Base-by-base conservation (phyloP, 371 early-diverging fungal genomes). In the Mucor sp. region DNA sequence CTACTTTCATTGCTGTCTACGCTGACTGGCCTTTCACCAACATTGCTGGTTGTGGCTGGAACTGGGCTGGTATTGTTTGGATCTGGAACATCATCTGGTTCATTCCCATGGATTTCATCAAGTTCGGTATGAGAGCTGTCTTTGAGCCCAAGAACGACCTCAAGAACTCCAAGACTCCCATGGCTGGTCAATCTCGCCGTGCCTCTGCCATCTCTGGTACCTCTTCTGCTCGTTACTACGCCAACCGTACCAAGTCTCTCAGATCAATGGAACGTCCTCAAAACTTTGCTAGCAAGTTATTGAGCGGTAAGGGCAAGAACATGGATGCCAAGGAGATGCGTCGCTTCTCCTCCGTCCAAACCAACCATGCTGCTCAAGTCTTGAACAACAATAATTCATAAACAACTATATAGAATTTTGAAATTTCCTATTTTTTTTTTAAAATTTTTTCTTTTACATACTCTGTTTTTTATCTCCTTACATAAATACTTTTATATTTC, bases 61-160 rank as follows among this genome's bases (percentile, higher is more conserved):
- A 77, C 37, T 27, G 66, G 66, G 87, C 80, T 59, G 86, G 86
- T 72, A 87, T 86, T 67, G 89, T 86, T 71, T 91, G 91, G 91
- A 83, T 91, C 79, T 91, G 90, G 90, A 89, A 91, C 86, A 85
- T 91, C 60, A 73, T 91, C 69, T 91, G 91, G 91, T 91, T 88
- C 76, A 62, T 89, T 56, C 91, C 91, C 47, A 72, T 91, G 66
- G 91, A 91, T 75, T 84, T 89, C 65, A 76, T 89, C 86, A 91
- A 91, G 85, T 91, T 91, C 69, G 89, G 71, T 70, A 87, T 91
- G 81, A 88, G 86, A 63, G 65, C 66, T 43, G 6, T 76, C 71
- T 85, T 85, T 78, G 85, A 80, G 74, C 87, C 82, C 74, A 80
- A 75, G 75, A 77, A 77, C 70, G 68, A 76, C 43, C 64, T 78